Percentiles rank a stretch among this genome's conserved stretches.
phyloP scores from a whole-genome alignment of 306 rosid species.

The Cucurbita moschata region DNA sequence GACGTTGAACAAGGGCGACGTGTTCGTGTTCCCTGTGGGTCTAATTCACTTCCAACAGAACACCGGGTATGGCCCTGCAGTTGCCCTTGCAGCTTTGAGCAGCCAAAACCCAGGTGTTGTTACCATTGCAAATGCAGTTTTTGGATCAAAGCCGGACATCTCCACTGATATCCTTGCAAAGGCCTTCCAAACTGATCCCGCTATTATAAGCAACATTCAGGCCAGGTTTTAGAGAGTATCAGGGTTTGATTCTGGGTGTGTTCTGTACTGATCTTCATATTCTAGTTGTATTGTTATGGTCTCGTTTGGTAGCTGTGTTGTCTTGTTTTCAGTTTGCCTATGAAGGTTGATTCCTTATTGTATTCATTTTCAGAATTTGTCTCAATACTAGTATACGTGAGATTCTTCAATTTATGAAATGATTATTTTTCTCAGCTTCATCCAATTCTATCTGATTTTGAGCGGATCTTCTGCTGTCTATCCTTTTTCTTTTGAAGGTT shows the following conservation, averaged over 20 bases:
- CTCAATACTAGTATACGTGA: too few species aligned
- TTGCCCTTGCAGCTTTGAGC: slow-evolving; percentile 22
- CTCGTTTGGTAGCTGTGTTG: background rate
- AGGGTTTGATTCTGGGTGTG: background rate
- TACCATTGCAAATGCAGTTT: slow-evolving; percentile 19
- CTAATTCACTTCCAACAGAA: slow-evolving; percentile 23
- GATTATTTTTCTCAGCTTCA: too few species aligned
- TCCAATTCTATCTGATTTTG: background rate
- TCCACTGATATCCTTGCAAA: slow-evolving; percentile 14
- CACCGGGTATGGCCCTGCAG: background rate
- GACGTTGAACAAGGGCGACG: slow-evolving; percentile 16
- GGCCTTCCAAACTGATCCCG: slow-evolving; percentile 17
- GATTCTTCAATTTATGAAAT: too few species aligned
- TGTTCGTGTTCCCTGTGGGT: slow-evolving; percentile 24
- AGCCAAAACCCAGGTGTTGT: slow-evolving; percentile 29
- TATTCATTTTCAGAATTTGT: background rate
- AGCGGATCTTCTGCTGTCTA: too few species aligned
- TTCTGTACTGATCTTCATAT: background rate
- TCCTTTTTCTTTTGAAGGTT: background rate
- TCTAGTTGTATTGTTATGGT: background rate
- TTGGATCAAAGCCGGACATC: slow-evolving; percentile 21
- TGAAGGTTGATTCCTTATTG: background rate
- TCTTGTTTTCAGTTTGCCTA: background rate
- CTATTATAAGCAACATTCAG: background rate
- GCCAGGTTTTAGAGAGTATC: slow-evolving; percentile 9